Conservation (phyloP, 2,329 filamentous ascomycete species). For the Stagonosporopsis cucurbitacearum region DNA sequence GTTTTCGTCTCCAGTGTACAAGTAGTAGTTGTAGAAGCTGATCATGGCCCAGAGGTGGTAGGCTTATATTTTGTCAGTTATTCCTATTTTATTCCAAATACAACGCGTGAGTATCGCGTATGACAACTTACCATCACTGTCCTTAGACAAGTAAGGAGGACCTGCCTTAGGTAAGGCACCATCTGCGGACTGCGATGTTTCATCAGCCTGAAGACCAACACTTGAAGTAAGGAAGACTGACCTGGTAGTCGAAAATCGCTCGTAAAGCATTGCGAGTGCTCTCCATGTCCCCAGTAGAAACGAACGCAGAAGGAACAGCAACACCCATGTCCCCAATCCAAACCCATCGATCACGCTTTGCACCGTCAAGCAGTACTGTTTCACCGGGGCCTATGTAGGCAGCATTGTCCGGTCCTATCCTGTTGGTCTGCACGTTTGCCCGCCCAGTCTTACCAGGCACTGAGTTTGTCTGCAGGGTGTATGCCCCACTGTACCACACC, state of each 20-base stretch:
- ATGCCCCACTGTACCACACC: constrained; percentile 63
- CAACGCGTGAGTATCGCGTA: too few relatives aligned
- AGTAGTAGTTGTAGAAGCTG: constrained; percentile 64
- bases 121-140: constrained; percentile 31
- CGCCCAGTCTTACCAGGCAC: constrained; percentile 43
- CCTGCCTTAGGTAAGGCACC: constrained; percentile 51
- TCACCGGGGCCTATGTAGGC: constrained; percentile 57
- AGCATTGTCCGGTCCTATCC: constrained; percentile 35
- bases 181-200: constrained; percentile 35
- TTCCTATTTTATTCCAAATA: too few relatives aligned
- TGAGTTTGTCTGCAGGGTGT: constrained; percentile 49
- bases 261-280: constrained; percentile 55
- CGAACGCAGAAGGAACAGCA: constrained; percentile 54
- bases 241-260: constrained; percentile 55
- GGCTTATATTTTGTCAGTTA: constrained; percentile 3
- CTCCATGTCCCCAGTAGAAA: constrained; percentile 54
- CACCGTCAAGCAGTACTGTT: constrained; percentile 9
- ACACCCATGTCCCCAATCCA: constrained; percentile 52
- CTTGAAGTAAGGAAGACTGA: neutral
- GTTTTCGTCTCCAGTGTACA: constrained; percentile 60
- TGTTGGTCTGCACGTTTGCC: constrained; percentile 7
- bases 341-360: constrained; percentile 14
- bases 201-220: neutral
- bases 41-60: constrained; percentile 62
- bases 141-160: constrained; percentile 47